These are phyloP conservation scores for Entomophthora muscae DNA, from an alignment of 371 early-diverging fungal species.

Conservation along the genomic window DNA sequence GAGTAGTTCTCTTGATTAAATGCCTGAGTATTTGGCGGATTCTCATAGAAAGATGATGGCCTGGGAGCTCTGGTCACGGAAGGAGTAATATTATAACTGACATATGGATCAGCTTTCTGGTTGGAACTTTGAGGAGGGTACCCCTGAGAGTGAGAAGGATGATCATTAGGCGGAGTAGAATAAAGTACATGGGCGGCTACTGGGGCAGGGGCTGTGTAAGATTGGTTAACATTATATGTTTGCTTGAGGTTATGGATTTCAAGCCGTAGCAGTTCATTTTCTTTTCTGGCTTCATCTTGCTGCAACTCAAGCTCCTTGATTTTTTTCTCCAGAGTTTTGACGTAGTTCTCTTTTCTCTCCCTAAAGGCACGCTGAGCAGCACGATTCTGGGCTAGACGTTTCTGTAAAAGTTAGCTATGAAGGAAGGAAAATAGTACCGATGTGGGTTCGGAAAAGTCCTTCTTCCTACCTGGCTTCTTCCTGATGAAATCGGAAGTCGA, in stretches of 20 bases:
- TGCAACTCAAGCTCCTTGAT: constrained; percentile 22
- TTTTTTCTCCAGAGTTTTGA: constrained; percentile 31
- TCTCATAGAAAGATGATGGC: too few species aligned
- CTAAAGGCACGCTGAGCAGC: constrained; percentile 64
- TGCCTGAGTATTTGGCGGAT: too few species aligned
- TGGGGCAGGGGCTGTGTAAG: background rate
- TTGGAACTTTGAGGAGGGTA: too few species aligned
- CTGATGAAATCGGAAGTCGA: background rate
- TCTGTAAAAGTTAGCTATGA: constrained; percentile 13
- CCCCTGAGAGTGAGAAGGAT: too few species aligned
- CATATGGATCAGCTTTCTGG: too few species aligned
- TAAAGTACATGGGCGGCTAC: background rate
- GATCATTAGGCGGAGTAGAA: background rate
- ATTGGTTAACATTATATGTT: background rate
- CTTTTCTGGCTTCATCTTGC: constrained; percentile 18
- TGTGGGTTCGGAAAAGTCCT: constrained; percentile 16
- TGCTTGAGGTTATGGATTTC: background rate
- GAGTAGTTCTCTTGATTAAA: too few species aligned
- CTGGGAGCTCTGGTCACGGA: too few species aligned
- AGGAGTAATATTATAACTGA: too few species aligned
- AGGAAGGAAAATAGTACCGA: background rate
- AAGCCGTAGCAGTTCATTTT: constrained; percentile 15
- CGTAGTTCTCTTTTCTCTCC: constrained; percentile 50
- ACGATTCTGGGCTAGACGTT: constrained; percentile 59
- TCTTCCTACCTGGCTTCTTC: constrained; percentile 40